A percentile compares a stretch with the other conserved stretches of the same genome.
phyloP scores from a whole-genome alignment of 306 rosid species.

The Quercus suber region DNA sequence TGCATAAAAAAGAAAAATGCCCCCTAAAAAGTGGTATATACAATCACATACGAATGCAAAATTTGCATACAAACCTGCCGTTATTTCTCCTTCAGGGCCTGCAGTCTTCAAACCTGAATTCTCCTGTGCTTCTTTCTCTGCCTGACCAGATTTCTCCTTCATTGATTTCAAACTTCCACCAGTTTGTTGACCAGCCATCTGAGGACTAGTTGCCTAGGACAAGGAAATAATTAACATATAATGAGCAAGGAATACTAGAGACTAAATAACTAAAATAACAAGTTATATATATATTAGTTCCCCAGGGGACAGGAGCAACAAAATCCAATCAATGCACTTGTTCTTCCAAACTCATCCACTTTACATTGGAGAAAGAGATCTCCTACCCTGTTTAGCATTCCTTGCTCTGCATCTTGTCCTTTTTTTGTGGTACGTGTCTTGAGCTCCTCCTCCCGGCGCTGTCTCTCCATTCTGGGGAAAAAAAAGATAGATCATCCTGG shows the following conservation, averaged over 20 bases:
- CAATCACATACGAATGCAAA: neutral
- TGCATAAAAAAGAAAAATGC: neutral
- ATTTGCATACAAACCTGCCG: slow-evolving; percentile 70
- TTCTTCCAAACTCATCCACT: neutral
- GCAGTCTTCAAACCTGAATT: slow-evolving; percentile 89
- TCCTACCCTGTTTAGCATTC: slow-evolving; percentile 72
- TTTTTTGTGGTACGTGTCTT: slow-evolving; percentile 70
- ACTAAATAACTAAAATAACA: neutral
- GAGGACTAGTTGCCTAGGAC: slow-evolving; percentile 84
- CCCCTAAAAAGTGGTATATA: neutral
- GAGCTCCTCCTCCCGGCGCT: slow-evolving; percentile 91
- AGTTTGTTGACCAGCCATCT: slow-evolving; percentile 54
- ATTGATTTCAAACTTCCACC: slow-evolving; percentile 86
- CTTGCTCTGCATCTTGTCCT: slow-evolving; percentile 82
- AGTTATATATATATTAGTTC: neutral
- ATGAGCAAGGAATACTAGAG: slow-evolving; percentile 11
- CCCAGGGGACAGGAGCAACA: neutral
- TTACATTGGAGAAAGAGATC: neutral
- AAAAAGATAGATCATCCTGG: neutral
- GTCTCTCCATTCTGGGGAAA: slow-evolving; percentile 89
- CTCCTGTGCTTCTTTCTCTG: slow-evolving; percentile 79
- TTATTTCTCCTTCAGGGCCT: slow-evolving; percentile 95
- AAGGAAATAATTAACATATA: slow-evolving; percentile 15
- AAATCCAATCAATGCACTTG: neutral
- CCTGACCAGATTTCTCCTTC: slow-evolving; percentile 83